These are phyloP conservation scores for Arabidopsis thaliana DNA, from an alignment of 345 rosid species.

Conservation along the genomic window DNA sequence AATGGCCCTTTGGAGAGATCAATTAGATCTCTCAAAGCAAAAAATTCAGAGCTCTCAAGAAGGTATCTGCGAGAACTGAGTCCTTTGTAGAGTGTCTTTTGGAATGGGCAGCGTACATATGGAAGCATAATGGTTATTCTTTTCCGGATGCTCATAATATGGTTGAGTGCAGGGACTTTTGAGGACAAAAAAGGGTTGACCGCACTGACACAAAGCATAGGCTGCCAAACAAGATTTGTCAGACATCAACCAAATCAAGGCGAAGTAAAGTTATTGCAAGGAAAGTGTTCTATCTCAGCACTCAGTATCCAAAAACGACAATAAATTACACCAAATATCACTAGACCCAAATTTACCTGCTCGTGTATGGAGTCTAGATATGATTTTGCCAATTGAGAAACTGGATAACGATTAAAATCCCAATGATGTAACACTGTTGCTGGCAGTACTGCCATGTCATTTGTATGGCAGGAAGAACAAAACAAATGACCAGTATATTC, in stretches of 20 bases:
- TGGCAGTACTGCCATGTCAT: constrained; percentile 85
- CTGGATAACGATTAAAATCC: constrained; percentile 83
- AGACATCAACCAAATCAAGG: constrained; percentile 18
- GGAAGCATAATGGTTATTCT: constrained; percentile 81
- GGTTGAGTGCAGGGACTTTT: constrained; percentile 88
- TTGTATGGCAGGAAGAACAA: constrained; percentile 89
- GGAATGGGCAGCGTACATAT: constrained; percentile 91
- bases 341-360: constrained; percentile 62
- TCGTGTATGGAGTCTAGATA: constrained; percentile 90
- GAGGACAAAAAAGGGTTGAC: constrained; percentile 90
- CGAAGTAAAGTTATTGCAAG: neutral
- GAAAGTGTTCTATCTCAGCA: neutral
- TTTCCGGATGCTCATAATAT: constrained; percentile 71
- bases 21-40: constrained; percentile 84
- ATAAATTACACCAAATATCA: neutral
- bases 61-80: constrained; percentile 92
- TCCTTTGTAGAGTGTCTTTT: constrained; percentile 74
- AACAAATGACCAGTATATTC: constrained; percentile 90
- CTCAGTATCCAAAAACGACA: neutral
- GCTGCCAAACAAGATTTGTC: constrained; percentile 59
- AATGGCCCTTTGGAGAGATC: constrained; percentile 98
- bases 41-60: constrained; percentile 90
- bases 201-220: constrained; percentile 95
- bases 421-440: constrained; percentile 91
- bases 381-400: constrained; percentile 90